Conservation (phyloP, 257 asterid genomes). For the Solanum stenotomum region DNA sequence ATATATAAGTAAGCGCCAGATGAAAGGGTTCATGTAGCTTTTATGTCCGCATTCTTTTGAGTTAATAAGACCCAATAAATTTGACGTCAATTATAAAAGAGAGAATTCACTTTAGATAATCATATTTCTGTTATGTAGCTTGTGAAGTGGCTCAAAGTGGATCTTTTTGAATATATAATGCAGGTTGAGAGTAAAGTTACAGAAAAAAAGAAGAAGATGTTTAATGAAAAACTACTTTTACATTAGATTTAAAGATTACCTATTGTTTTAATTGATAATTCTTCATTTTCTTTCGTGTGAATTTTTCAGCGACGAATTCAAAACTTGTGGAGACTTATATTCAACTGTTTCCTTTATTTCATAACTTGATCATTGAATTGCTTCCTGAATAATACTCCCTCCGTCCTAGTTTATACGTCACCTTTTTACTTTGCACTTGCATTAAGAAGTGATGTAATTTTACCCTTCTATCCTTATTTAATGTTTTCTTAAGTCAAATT, state of each 20-base stretch:
- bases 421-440: no score
- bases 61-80: fast-evolving
- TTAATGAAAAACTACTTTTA: no score
- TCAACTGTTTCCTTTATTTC: neutral
- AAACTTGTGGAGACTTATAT: neutral
- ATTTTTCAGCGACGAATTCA: no score
- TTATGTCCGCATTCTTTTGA: neutral
- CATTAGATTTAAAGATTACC: fast-evolving
- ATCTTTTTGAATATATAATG: no score
- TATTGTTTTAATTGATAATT: no score
- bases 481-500: no score
- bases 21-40: neutral
- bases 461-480: no score
- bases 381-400: neutral
- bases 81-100: neutral
- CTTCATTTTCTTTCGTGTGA: neutral
- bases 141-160: no score
- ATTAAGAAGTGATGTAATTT: no score
- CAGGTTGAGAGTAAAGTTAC: neutral
- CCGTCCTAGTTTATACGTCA: no score
- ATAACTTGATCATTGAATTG: neutral
- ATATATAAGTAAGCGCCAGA: neutral
- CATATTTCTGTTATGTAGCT: fast-evolving
- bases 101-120: no score
- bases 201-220: no score